Evolutionary conservation across 2,329 filamentous ascomycete species (phyloP).

Genomic region (Neofusicoccum ribis): DNA sequence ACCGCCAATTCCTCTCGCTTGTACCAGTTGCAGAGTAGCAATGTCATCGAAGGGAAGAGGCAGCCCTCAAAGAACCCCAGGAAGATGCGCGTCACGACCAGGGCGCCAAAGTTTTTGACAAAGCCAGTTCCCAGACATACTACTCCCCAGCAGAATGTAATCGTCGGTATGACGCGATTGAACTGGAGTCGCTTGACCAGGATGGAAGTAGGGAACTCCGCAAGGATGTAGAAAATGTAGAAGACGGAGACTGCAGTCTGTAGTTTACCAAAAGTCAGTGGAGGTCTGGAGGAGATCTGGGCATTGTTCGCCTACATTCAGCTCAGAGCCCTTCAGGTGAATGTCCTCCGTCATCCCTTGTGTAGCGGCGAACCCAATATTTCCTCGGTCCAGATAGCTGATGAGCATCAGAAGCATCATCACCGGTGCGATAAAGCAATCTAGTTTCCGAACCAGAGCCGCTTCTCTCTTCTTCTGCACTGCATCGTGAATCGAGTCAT

Average conservation of each 20-base stretch:
- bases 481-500: slow-evolving; percentile 24
- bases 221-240: slow-evolving; percentile 39
- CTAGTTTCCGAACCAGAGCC: slow-evolving; percentile 32
- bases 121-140: slow-evolving; percentile 32
- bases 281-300: neutral
- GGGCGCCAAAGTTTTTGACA: slow-evolving; percentile 26
- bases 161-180: slow-evolving; percentile 33
- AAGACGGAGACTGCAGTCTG: slow-evolving; percentile 37
- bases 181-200: slow-evolving; percentile 36
- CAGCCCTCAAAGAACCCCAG: slow-evolving; percentile 35
- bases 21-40: slow-evolving; percentile 35
- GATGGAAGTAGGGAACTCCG: slow-evolving; percentile 37
- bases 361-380: slow-evolving; percentile 38
- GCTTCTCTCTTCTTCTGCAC: slow-evolving; percentile 29
- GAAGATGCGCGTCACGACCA: slow-evolving; percentile 28
- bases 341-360: slow-evolving; percentile 36
- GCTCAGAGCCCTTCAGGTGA: slow-evolving; percentile 27
- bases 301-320: slow-evolving; percentile 28
- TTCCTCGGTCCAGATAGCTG: slow-evolving; percentile 36
- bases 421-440: slow-evolving; percentile 36
- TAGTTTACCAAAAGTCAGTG: neutral
- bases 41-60: slow-evolving; percentile 34
- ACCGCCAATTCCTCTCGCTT: slow-evolving; percentile 33
- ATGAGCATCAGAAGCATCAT: slow-evolving; percentile 39
- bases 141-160: slow-evolving; percentile 31